A percentile compares a stretch with the other conserved stretches of the same genome.
These are phyloP conservation scores for Leccinum incarnatum DNA, from an alignment of 768 basidiomycete species.

Conservation along the genomic window DNA sequence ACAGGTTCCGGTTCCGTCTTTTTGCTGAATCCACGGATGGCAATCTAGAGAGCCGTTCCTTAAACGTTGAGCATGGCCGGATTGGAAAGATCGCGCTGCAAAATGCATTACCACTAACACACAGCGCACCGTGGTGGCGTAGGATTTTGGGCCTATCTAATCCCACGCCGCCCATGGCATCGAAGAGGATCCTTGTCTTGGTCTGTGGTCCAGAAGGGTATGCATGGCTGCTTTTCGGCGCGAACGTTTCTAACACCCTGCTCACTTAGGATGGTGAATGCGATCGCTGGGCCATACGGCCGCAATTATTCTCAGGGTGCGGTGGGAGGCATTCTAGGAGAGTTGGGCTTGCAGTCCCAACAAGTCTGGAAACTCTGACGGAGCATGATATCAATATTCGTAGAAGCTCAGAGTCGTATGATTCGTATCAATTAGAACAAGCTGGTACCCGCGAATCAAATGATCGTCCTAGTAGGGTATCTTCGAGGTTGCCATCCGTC, in stretches of 20 bases:
- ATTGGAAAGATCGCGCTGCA: slow-evolving; percentile 53
- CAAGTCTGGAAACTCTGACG: slow-evolving; percentile 69
- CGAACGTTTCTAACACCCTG: background rate
- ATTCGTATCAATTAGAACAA: background rate
- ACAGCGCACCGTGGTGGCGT: slow-evolving; percentile 31
- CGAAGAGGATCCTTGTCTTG: slow-evolving; percentile 57
- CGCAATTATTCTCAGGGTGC: slow-evolving; percentile 73
- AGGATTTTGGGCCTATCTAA: slow-evolving; percentile 17
- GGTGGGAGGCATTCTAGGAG: slow-evolving; percentile 63
- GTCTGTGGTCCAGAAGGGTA: slow-evolving; percentile 87
- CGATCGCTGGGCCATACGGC: slow-evolving; percentile 75
- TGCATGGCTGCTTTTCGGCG: slow-evolving; percentile 22
- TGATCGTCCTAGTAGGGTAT: too few relatives aligned
- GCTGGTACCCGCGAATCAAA: background rate
- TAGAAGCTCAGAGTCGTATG: background rate
- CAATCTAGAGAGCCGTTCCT: slow-evolving; percentile 13
- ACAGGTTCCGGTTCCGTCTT: slow-evolving; percentile 52
- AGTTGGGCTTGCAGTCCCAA: slow-evolving; percentile 56
- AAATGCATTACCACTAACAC: slow-evolving; percentile 35
- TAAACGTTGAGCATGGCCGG: slow-evolving; percentile 45
- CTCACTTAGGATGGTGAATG: slow-evolving; percentile 61
- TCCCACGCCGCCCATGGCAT: background rate
- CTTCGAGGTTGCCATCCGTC: too few relatives aligned
- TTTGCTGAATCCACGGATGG: slow-evolving; percentile 54
- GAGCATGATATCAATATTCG: background rate